Conservation (phyloP, 805 yeast species). For the Cyberlindnera amylophila region DNA sequence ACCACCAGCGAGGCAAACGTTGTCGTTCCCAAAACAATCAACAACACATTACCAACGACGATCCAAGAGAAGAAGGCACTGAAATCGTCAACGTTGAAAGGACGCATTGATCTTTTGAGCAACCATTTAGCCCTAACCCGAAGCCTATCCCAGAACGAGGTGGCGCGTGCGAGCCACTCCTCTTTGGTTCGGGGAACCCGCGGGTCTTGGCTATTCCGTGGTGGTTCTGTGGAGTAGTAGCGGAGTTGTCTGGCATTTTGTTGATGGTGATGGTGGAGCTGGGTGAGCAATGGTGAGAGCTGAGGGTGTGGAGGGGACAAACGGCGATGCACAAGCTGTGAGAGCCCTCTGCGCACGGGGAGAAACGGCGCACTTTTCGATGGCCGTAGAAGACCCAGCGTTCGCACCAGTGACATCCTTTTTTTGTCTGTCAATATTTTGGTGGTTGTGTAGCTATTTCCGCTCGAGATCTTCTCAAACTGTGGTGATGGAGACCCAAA, state of each 20-base stretch:
- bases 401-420: too few relatives aligned
- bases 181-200: slow-evolving; percentile 29
- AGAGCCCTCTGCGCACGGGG: neutral
- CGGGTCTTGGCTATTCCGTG: neutral
- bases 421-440: too few relatives aligned
- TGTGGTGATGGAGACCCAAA: too few relatives aligned
- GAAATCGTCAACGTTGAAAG: slow-evolving; percentile 89
- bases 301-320: neutral
- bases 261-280: neutral
- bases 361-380: too few relatives aligned
- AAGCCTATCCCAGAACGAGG: slow-evolving; percentile 37
- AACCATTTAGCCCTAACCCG: slow-evolving; percentile 64
- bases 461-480: too few relatives aligned
- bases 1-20: slow-evolving; percentile 82
- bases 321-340: neutral
- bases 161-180: slow-evolving; percentile 41
- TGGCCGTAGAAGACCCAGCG: too few relatives aligned
- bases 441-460: too few relatives aligned
- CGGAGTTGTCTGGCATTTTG: neutral
- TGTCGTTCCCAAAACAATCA: slow-evolving; percentile 85
- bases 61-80: slow-evolving; percentile 91
- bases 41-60: slow-evolving; percentile 76
- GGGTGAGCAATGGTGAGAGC: neutral
- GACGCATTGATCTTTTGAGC: slow-evolving; percentile 69
- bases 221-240: neutral